Evolutionary conservation across 1,284 basidiomycete genomes (phyloP).

Genomic region (Phellopilus nigrolimitatus): DNA sequence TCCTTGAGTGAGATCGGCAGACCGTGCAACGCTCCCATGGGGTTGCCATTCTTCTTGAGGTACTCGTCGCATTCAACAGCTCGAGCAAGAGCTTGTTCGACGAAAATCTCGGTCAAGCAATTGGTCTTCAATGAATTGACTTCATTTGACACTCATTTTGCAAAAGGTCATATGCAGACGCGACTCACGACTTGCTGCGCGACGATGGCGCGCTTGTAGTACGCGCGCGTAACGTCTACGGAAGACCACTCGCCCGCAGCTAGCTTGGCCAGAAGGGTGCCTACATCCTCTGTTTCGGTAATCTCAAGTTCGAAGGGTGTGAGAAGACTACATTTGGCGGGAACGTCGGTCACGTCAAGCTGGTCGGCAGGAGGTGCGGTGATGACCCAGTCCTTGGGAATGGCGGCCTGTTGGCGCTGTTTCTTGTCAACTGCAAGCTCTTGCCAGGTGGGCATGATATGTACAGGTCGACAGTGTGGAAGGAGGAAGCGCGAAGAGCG

Average conservation of each 20-base stretch:
- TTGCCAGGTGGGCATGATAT: constrained; percentile 41
- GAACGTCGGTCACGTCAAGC: constrained; percentile 53
- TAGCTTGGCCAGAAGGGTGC: constrained; percentile 44
- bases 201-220: constrained; percentile 73
- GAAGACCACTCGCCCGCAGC: constrained; percentile 51
- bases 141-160: constrained; percentile 14
- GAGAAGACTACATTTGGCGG: constrained; percentile 56
- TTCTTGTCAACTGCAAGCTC: constrained; percentile 48
- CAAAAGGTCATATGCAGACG: neutral
- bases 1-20: constrained; percentile 64
- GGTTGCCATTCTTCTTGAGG: constrained; percentile 41
- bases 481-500: too few relatives aligned
- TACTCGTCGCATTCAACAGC: constrained; percentile 57
- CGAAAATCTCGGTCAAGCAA: constrained; percentile 67
- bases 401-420: constrained; percentile 44
- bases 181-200: constrained; percentile 75
- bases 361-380: constrained; percentile 34
- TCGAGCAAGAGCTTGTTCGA: constrained; percentile 51
- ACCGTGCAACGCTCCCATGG: constrained; percentile 57
- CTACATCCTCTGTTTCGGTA: constrained; percentile 50
- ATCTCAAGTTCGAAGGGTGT: constrained; percentile 59
- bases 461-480: too few relatives aligned
- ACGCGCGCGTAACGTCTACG: constrained; percentile 67
- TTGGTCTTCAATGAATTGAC: constrained; percentile 41
- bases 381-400: constrained; percentile 60